phyloP scores from a whole-genome alignment of 192 early-diverging fungal species.

The Podila epicladia region DNA sequence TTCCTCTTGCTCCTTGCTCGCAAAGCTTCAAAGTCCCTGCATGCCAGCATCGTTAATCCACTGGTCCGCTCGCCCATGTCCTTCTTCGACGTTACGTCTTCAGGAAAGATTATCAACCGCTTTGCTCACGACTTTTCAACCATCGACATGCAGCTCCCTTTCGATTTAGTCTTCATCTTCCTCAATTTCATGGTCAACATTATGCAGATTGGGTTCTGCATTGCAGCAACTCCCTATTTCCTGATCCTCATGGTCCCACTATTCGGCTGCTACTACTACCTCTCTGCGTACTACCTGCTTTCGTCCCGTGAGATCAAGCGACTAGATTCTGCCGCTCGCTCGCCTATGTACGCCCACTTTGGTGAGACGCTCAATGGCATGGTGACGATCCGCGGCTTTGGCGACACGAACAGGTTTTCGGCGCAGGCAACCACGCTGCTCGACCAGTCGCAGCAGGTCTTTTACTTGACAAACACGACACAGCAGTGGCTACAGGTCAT shows the following conservation, averaged over 20 bases:
- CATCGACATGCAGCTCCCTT: slow-evolving; percentile 66
- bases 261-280: slow-evolving; percentile 53
- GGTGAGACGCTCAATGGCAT: slow-evolving; percentile 48
- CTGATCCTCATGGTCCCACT: slow-evolving; percentile 43
- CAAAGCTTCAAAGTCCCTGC: slow-evolving; percentile 60
- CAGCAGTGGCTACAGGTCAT: slow-evolving; percentile 72
- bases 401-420: slow-evolving; percentile 72
- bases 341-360: slow-evolving; percentile 13
- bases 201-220: slow-evolving; percentile 59
- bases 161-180: slow-evolving; percentile 52
- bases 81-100: slow-evolving; percentile 46
- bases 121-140: slow-evolving; percentile 80
- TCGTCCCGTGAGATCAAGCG: slow-evolving; percentile 85
- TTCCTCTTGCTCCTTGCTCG: slow-evolving; percentile 56
- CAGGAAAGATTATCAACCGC: slow-evolving; percentile 80
- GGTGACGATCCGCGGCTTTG: slow-evolving; percentile 72
- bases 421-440: slow-evolving; percentile 67
- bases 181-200: slow-evolving; percentile 49
- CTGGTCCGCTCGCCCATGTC: slow-evolving; percentile 61
- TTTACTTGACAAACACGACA: slow-evolving; percentile 70
- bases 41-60: slow-evolving; percentile 65
- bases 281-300: slow-evolving; percentile 68
- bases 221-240: slow-evolving; percentile 66
- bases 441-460: slow-evolving; percentile 77
- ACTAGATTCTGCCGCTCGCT: slow-evolving; percentile 65